These are phyloP conservation scores for Arachis stenosperma DNA, from an alignment of 306 rosid species.

Conservation along the genomic window DNA sequence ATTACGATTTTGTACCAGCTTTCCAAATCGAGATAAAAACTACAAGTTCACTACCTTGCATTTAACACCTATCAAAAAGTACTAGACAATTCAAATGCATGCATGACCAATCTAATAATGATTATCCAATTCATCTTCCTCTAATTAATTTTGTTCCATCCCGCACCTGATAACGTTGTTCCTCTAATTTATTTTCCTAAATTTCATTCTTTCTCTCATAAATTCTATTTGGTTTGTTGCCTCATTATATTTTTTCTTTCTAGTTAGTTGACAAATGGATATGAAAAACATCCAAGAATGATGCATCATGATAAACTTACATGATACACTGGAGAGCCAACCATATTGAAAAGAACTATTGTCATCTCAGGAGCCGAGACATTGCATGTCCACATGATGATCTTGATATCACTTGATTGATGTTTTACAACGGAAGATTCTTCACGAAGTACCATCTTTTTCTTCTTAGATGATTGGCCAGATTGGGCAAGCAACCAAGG, in stretches of 20 bases:
- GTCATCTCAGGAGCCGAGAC: slow-evolving; percentile 99
- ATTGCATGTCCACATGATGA: slow-evolving; percentile 94
- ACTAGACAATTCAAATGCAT: neutral
- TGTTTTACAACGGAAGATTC: slow-evolving; percentile 63
- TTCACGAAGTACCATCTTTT: slow-evolving; percentile 72
- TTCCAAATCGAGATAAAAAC: too few species aligned
- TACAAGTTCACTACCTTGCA: neutral
- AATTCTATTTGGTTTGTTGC: neutral
- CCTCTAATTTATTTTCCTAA: neutral
- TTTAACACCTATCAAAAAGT: neutral
- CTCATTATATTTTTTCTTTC: neutral
- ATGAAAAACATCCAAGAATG: neutral
- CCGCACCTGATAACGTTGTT: neutral
- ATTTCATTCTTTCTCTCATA: neutral
- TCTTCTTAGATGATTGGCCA: slow-evolving; percentile 69
- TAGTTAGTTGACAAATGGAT: neutral
- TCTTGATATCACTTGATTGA: slow-evolving; percentile 61
- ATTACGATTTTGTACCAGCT: too few species aligned
- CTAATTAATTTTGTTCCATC: neutral
- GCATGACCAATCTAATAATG: neutral
- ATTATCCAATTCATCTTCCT: neutral
- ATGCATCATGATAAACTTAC: slow-evolving; percentile 57
- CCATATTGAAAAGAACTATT: slow-evolving; percentile 68
- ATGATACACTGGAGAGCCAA: slow-evolving; percentile 80
- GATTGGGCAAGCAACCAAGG: slow-evolving; percentile 77